Percentiles rank a stretch among this genome's conserved stretches.
These are phyloP conservation scores for Pseudomassariella vexata DNA, from an alignment of 2,329 filamentous ascomycete genomes.

Conservation along the genomic window DNA sequence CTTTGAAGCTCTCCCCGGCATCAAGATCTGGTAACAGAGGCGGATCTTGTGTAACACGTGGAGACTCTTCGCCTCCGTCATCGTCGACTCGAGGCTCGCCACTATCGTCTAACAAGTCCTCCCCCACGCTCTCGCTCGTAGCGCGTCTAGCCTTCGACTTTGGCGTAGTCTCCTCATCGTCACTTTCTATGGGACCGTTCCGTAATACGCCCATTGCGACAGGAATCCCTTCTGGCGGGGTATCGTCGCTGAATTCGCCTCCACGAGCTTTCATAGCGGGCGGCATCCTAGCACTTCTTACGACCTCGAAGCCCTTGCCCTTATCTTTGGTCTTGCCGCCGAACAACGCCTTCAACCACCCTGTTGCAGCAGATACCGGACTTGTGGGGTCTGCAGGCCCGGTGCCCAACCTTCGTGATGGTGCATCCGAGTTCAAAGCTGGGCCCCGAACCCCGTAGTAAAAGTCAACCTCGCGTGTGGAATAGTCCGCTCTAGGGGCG, in stretches of 20 bases:
- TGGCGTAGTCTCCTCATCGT: conserved; percentile 45
- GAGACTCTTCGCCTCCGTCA: conserved; percentile 27
- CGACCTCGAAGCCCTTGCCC: conserved; percentile 94
- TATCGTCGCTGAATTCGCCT: conserved; percentile 56
- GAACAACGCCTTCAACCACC: conserved; percentile 79
- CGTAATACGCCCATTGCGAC: conserved; percentile 56
- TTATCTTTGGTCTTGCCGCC: conserved; percentile 88
- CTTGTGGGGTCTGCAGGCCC: conserved; percentile 93
- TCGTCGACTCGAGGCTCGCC: conserved; percentile 41
- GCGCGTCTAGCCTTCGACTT: conserved; percentile 23
- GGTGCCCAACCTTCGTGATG: conserved; percentile 81
- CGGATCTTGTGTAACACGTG: conserved; percentile 40
- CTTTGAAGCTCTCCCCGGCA: conserved; percentile 51
- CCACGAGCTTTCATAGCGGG: conserved; percentile 59
- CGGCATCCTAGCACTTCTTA: conserved; percentile 81
- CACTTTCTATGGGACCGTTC: conserved; percentile 59
- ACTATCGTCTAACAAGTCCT: conserved; percentile 39
- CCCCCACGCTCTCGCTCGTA: conserved; percentile 25
- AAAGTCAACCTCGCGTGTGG: conserved; percentile 91
- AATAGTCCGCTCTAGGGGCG: conserved; percentile 71
- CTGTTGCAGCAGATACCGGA: conserved; percentile 80
- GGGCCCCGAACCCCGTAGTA: conserved; percentile 92
- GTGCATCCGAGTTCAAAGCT: conserved; percentile 74
- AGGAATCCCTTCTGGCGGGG: conserved; percentile 60
- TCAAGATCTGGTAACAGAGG: conserved; percentile 57